These are phyloP conservation scores for Grammothele lineata DNA, from an alignment of 768 basidiomycete genomes.

Conservation along the genomic window DNA sequence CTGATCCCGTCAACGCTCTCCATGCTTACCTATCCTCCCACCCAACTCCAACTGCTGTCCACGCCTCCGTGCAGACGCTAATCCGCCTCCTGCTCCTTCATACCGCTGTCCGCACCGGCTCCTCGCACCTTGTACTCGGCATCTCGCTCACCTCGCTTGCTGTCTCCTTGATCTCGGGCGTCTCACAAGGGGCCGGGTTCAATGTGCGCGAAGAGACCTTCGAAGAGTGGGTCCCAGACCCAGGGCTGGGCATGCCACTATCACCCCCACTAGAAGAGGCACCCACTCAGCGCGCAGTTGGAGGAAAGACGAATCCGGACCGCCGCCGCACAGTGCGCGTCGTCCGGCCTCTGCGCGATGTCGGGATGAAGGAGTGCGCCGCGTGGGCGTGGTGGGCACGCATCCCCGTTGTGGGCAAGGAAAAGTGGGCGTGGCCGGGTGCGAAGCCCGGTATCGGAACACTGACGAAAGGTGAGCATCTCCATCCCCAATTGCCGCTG, in stretches of 20 bases:
- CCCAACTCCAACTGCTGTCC: slow-evolving; percentile 71
- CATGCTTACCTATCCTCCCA: slow-evolving; percentile 56
- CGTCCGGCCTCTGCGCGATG: slow-evolving; percentile 64
- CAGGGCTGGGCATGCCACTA: background rate
- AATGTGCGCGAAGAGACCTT: slow-evolving; percentile 61
- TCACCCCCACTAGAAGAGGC: background rate
- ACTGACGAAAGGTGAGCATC: slow-evolving; percentile 58
- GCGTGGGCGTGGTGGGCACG: slow-evolving; percentile 74
- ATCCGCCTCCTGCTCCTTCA: slow-evolving; percentile 67
- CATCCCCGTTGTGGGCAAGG: slow-evolving; percentile 48
- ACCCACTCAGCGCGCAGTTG: background rate
- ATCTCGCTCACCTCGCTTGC: slow-evolving; percentile 78
- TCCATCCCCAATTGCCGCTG: background rate
- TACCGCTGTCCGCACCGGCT: slow-evolving; percentile 50
- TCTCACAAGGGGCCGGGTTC: slow-evolving; percentile 76
- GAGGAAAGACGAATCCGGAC: background rate
- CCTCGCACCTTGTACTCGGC: slow-evolving; percentile 78
- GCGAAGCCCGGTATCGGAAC: slow-evolving; percentile 57
- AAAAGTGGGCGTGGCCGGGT: slow-evolving; percentile 35
- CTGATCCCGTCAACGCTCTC: slow-evolving; percentile 29
- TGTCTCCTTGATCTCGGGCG: slow-evolving; percentile 65
- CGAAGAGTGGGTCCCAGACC: slow-evolving; percentile 59
- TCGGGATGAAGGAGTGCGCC: slow-evolving; percentile 76
- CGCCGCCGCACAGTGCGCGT: slow-evolving; percentile 39
- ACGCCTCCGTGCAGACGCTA: slow-evolving; percentile 53